Percentiles rank a stretch among this genome's conserved stretches.
Conservation (phyloP, 2,329 filamentous ascomycete genomes). For the Ceratocystis diversiconidia region DNA sequence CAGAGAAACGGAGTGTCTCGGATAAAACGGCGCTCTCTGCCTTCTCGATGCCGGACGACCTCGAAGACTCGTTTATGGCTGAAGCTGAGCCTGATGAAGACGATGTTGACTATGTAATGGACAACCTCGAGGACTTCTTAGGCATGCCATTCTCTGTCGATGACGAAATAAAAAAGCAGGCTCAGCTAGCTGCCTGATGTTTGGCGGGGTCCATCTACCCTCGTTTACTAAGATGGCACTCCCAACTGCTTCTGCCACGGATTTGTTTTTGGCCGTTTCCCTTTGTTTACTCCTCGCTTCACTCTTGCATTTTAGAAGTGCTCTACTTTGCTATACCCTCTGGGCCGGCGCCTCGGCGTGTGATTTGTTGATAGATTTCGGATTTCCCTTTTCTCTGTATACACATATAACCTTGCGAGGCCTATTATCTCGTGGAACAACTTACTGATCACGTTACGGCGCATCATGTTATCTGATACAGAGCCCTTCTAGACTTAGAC, state of each 20-base stretch:
- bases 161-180: constrained; percentile 20
- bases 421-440: neutral
- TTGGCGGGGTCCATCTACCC: neutral
- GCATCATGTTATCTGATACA: neutral
- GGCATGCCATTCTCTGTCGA: constrained; percentile 27
- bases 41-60: neutral
- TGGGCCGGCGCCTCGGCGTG: neutral
- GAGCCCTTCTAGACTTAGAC: neutral
- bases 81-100: constrained; percentile 27
- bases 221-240: too few species aligned
- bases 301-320: constrained; percentile 14
- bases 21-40: neutral
- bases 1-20: neutral
- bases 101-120: constrained; percentile 33
- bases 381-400: neutral
- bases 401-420: neutral
- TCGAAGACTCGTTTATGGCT: constrained; percentile 12
- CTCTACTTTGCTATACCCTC: neutral
- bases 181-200: constrained; percentile 8
- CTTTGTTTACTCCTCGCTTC: constrained; percentile 19
- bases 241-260: too few species aligned
- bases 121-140: constrained; percentile 34
- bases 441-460: neutral
- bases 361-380: constrained; percentile 7
- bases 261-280: neutral